Evolutionary conservation across 306 rosid species (phyloP).

Genomic region (Delonix regia): DNA sequence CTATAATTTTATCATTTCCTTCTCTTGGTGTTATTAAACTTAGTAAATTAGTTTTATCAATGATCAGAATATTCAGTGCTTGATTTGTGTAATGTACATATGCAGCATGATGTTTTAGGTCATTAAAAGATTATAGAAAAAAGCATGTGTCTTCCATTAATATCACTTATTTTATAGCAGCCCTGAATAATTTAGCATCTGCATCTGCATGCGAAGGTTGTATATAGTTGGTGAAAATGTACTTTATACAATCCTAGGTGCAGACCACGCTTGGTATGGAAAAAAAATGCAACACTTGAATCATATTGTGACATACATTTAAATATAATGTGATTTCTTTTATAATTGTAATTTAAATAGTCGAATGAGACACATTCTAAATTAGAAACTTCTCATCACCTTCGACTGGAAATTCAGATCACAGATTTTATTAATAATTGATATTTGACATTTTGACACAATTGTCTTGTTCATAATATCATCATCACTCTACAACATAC

Average conservation of each 20-base stretch:
- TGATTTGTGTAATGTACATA: background rate
- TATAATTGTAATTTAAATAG: background rate
- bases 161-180: background rate
- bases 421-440: background rate
- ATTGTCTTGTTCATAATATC: background rate
- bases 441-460: slow-evolving; percentile 23
- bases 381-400: background rate
- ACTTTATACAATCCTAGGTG: background rate
- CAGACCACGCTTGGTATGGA: background rate
- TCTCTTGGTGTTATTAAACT: background rate
- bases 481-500: slow-evolving; percentile 6
- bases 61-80: no score
- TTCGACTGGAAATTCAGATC: background rate
- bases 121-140: background rate
- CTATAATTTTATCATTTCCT: no score
- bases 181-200: background rate
- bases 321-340: background rate
- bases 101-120: background rate
- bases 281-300: background rate
- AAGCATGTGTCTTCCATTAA: background rate
- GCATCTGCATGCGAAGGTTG: background rate
- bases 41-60: no score
- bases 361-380: background rate
- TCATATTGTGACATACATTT: background rate
- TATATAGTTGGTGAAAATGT: background rate